Base-by-base conservation (phyloP, 2,329 filamentous ascomycete genomes). In the Exophiala sp. region DNA sequence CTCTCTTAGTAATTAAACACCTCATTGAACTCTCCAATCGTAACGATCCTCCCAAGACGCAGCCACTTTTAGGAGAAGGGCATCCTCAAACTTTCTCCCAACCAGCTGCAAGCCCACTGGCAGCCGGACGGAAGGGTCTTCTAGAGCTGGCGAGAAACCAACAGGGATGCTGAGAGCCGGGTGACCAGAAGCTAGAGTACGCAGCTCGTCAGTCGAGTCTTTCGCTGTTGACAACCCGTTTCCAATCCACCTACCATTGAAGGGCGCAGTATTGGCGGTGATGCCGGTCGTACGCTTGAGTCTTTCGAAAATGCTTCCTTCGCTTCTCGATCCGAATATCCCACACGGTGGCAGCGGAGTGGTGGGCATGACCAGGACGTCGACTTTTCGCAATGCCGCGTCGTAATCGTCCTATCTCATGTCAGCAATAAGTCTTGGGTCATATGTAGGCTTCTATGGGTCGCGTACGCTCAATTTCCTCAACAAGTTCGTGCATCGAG, bases 81-180 rank as follows among this genome's bases (percentile, higher is more conserved):
- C 27, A 23, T 63, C 60, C n/a, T 60, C 58, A 53, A 58, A 64
- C 11, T 58, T 52, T 19, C 47, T 57, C 2, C 73, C 76, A 5
- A 80, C 69, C 30, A 81, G 68, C 55, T 81, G 76, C 67, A 80
- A 68, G 0, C 76, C 74, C 2, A 78, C 73, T 0, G 76, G 78
- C 18, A 80, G 55, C 9, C 22, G 21, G 43, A 60, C 66, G 0
- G 57, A 52, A 6, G 58, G 43, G n/a, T 71, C 68, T 43, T 75
- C 68, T 7, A 59, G 52, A 1, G 72, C 68, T 1, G 67, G 65
- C 2, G 71, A 63, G 52, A 73, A 69, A 0, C 77, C 77, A 27
- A 76, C 65, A 0, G 77, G 77, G 39, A 80, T 63, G 0, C 73
- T 70, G 53, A 81, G 60, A 0, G 76, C 78, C 0, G 78, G 77